phyloP scores from a whole-genome alignment of 1,284 basidiomycete species.

The Malassezia obtusa region DNA sequence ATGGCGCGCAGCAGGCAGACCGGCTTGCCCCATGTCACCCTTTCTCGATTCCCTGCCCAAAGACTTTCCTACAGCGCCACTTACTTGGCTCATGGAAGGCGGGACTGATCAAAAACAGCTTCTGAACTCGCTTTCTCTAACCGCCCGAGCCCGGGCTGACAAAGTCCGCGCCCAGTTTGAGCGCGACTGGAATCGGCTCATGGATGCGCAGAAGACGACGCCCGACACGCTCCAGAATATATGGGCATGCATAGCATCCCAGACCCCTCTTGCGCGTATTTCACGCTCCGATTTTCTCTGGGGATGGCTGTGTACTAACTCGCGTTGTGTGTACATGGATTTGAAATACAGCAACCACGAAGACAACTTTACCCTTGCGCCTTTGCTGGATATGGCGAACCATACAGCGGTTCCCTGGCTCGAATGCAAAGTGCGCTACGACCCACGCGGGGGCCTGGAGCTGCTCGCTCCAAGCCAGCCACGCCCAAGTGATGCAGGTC shows the following conservation, averaged over 20 bases:
- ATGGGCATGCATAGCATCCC: background rate
- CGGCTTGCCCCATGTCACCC: constrained; percentile 4
- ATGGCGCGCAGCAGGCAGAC: background rate
- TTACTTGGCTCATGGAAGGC: constrained; percentile 20
- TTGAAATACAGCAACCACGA: constrained; percentile 26
- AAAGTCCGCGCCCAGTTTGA: constrained; percentile 23
- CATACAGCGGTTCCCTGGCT: constrained; percentile 25
- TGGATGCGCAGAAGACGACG: background rate
- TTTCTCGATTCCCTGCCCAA: constrained; percentile 26
- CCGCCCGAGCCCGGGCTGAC: constrained; percentile 9
- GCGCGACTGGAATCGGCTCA: constrained; percentile 19
- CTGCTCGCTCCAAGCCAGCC: constrained; percentile 20
- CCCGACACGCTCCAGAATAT: background rate
- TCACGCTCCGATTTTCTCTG: constrained; percentile 19
- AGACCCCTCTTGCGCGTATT: background rate
- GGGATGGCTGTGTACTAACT: constrained; percentile 40
- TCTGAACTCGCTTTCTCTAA: constrained; percentile 18
- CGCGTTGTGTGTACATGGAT: constrained; percentile 37
- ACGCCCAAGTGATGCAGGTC: background rate
- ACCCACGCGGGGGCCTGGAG: constrained; percentile 22
- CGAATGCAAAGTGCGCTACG: constrained; percentile 31
- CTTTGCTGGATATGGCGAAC: constrained; percentile 45
- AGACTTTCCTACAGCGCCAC: constrained; percentile 23
- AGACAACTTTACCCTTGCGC: constrained; percentile 43
- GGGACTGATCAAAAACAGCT: background rate